Percentiles rank a stretch among this genome's conserved stretches.
phyloP scores from a whole-genome alignment of 2,329 filamentous ascomycete genomes.

The Chaetoscypha palmicola region DNA sequence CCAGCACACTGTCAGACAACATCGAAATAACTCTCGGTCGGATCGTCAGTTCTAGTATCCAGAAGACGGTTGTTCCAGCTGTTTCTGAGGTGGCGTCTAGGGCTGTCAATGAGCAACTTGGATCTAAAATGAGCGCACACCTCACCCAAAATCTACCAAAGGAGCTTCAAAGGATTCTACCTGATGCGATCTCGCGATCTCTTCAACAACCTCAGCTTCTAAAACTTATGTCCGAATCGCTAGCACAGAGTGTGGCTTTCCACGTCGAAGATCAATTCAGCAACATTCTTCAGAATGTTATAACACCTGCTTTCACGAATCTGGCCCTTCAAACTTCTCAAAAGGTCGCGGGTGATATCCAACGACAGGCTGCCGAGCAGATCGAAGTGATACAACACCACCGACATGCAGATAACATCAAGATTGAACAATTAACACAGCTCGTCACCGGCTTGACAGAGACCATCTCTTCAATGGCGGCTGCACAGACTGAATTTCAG shows the following conservation, averaged over 20 bases:
- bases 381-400: constrained; percentile 26
- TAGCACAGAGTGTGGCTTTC: constrained; percentile 58
- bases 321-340: constrained; percentile 61
- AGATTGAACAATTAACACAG: constrained; percentile 66
- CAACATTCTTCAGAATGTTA: constrained; percentile 50
- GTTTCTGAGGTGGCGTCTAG: constrained; percentile 61
- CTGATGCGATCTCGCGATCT: constrained; percentile 57
- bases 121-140: constrained; percentile 46
- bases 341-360: constrained; percentile 60
- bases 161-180: constrained; percentile 66
- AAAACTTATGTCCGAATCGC: constrained; percentile 63
- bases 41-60: constrained; percentile 55
- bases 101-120: constrained; percentile 65
- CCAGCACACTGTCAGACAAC: constrained; percentile 61
- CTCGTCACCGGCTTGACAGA: constrained; percentile 61
- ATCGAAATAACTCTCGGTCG: constrained; percentile 44
- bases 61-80: constrained; percentile 68
- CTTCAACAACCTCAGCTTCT: constrained; percentile 69
- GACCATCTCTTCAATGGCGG: constrained; percentile 63
- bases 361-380: constrained; percentile 43
- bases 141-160: constrained; percentile 36
- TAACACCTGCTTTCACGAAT: constrained; percentile 60
- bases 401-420: constrained; percentile 38
- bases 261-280: constrained; percentile 65
- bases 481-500: constrained; percentile 62